These are phyloP conservation scores for Ogataea thermomethanolica DNA, from an alignment of 805 yeast species.

Conservation along the genomic window DNA sequence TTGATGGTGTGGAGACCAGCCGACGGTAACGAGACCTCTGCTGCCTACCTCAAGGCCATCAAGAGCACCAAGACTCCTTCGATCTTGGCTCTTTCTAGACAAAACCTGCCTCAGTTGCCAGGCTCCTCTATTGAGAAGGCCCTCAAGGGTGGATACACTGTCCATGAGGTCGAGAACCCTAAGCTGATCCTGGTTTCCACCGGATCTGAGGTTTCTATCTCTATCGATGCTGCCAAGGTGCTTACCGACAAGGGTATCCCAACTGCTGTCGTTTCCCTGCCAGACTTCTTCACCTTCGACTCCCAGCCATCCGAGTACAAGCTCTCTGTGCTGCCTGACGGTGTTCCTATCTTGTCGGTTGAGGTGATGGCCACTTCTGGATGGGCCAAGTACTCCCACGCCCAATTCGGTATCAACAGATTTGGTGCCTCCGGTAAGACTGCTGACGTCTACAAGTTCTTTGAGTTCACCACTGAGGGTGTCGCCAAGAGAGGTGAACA, in stretches of 20 bases:
- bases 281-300: slow-evolving; percentile 90
- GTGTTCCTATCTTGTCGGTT: slow-evolving; percentile 86
- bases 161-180: slow-evolving; percentile 54
- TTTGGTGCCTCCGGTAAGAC: slow-evolving; percentile 97
- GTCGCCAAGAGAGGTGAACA: slow-evolving; percentile 80
- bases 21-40: slow-evolving; percentile 85
- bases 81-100: slow-evolving; percentile 77
- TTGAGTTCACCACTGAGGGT: slow-evolving; percentile 92
- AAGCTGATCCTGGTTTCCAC: slow-evolving; percentile 81
- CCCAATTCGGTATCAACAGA: slow-evolving; percentile 91
- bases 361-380: slow-evolving; percentile 91
- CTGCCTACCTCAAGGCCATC: slow-evolving; percentile 70
- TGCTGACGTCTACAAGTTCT: slow-evolving; percentile 72
- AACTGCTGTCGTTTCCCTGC: slow-evolving; percentile 85
- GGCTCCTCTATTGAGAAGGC: slow-evolving; percentile 93
- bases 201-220: slow-evolving; percentile 89
- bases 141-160: slow-evolving; percentile 88
- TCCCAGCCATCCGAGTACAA: slow-evolving; percentile 75
- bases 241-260: slow-evolving; percentile 63
- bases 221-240: slow-evolving; percentile 77
- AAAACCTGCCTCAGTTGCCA: slow-evolving; percentile 87
- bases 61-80: slow-evolving; percentile 64
- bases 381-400: slow-evolving; percentile 95
- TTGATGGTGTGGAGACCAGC: slow-evolving; percentile 89
- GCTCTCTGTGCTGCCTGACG: slow-evolving; percentile 89